Evolutionary conservation across 768 basidiomycete species (phyloP).

Genomic region (Suillus subalutaceus): DNA sequence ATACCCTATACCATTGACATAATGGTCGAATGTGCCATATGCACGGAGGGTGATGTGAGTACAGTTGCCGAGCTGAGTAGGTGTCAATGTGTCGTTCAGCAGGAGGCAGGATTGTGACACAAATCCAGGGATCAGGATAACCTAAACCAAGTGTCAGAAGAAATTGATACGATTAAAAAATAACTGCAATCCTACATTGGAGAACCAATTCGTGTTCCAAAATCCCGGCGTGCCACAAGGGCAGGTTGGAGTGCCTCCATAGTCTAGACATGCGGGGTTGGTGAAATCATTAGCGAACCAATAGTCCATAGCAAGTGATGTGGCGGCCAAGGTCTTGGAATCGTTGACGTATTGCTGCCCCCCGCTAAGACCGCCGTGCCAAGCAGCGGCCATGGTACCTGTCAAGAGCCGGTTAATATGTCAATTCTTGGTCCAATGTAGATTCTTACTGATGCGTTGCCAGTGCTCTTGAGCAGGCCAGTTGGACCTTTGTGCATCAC

Average conservation of each 20-base stretch:
- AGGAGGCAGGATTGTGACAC: slow-evolving; percentile 60
- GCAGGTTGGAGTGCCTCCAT: slow-evolving; percentile 54
- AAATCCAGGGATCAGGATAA: slow-evolving; percentile 62
- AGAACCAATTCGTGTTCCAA: slow-evolving; percentile 72
- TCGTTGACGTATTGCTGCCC: slow-evolving; percentile 47
- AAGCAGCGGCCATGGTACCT: slow-evolving; percentile 62
- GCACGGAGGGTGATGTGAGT: slow-evolving; percentile 52
- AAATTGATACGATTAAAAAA: neutral
- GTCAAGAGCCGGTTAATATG: slow-evolving; percentile 2
- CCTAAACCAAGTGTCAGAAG: slow-evolving; percentile 32
- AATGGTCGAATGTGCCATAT: slow-evolving; percentile 48
- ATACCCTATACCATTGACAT: slow-evolving; percentile 47
- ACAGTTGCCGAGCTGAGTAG: slow-evolving; percentile 47
- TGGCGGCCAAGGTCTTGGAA: slow-evolving; percentile 40
- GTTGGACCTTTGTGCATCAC: slow-evolving; percentile 62
- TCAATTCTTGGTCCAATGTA: neutral
- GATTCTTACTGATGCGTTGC: slow-evolving; percentile 48
- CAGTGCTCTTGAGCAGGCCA: slow-evolving; percentile 71
- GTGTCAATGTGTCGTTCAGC: slow-evolving; percentile 48
- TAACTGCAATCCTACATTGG: slow-evolving; percentile 43
- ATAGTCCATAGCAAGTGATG: slow-evolving; percentile 55
- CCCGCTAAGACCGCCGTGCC: slow-evolving; percentile 52
- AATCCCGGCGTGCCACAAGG: slow-evolving; percentile 55
- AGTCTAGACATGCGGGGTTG: slow-evolving; percentile 55
- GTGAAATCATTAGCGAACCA: slow-evolving; percentile 69